Conservation (phyloP, 352 stramenopile species). For the Ophiocytium majus region DNA sequence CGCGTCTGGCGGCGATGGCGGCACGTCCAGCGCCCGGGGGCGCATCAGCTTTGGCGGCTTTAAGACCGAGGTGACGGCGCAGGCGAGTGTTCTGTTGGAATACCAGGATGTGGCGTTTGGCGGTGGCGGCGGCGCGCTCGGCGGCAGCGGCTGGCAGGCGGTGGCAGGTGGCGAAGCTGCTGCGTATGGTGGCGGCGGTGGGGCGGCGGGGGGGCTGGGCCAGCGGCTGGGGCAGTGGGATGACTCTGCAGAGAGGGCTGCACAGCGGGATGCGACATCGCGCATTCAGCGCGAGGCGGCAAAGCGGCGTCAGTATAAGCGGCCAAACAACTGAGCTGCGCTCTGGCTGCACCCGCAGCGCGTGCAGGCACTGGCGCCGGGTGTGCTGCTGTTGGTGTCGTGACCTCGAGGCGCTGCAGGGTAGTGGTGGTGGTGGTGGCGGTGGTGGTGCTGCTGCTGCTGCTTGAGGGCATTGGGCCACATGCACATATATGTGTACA, state of each 20-base stretch:
- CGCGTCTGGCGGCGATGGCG: neutral
- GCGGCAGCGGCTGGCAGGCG: neutral
- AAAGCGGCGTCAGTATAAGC: slow-evolving; percentile 18
- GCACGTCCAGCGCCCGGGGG: neutral
- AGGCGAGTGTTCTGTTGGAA: neutral
- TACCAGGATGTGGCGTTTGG: neutral
- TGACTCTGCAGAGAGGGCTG: neutral
- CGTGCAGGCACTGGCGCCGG: no score
- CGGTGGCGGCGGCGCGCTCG: neutral
- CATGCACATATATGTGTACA: no score
- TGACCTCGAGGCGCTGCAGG: no score
- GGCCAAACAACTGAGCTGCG: neutral
- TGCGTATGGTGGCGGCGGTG: neutral
- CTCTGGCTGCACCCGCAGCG: no score
- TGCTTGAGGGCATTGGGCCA: no score
- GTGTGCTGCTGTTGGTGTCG: no score
- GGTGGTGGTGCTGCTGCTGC: no score
- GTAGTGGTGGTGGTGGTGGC: no score
- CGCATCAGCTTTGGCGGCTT: slow-evolving; percentile 2
- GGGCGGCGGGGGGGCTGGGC: neutral
- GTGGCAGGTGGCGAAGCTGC: neutral
- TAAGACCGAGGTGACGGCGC: neutral
- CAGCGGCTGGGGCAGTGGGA: slow-evolving; percentile 1
- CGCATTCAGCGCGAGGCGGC: slow-evolving; percentile 15
- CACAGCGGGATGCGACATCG: neutral